Conservation (phyloP, 2,329 filamentous ascomycete species). For the Hirsutella thompsonii region DNA sequence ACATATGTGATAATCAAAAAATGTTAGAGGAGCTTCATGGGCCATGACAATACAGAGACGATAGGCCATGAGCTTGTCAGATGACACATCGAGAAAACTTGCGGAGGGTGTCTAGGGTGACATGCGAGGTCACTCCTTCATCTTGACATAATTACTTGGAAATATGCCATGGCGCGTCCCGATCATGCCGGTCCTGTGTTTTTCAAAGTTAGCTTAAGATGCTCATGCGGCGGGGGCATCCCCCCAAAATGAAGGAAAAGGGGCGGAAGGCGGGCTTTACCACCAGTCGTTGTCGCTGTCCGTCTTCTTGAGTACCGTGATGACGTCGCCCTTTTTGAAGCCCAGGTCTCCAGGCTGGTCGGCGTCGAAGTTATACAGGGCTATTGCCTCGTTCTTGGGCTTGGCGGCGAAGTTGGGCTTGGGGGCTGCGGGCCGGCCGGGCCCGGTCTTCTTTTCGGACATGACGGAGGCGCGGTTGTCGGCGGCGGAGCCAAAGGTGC, state of each 20-base stretch:
- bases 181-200: constrained; percentile 68
- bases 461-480: constrained; percentile 34
- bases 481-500: constrained; percentile 40
- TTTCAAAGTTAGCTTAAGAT: neutral
- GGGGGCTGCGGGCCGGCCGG: constrained; percentile 70
- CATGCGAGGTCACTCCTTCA: constrained; percentile 33
- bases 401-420: constrained; percentile 66
- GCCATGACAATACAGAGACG: too few relatives aligned
- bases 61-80: too few relatives aligned
- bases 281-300: constrained; percentile 95
- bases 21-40: too few relatives aligned
- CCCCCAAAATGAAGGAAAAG: too few relatives aligned
- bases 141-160: constrained; percentile 67
- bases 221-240: too few relatives aligned
- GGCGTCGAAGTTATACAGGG: constrained; percentile 86
- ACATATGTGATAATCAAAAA: too few relatives aligned
- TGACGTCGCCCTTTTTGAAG: constrained; percentile 95
- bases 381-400: constrained; percentile 72
- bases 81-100: neutral
- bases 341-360: constrained; percentile 86
- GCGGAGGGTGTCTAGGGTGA: neutral
- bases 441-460: constrained; percentile 37
- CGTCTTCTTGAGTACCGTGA: constrained; percentile 88
- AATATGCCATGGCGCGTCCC: constrained; percentile 83
- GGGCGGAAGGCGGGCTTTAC: constrained; percentile 27